Evolutionary conservation across 192 early-diverging fungal species (phyloP), one percentile per base, ranked within the genome.

Genomic region (Diversispora epigaea): DNA sequence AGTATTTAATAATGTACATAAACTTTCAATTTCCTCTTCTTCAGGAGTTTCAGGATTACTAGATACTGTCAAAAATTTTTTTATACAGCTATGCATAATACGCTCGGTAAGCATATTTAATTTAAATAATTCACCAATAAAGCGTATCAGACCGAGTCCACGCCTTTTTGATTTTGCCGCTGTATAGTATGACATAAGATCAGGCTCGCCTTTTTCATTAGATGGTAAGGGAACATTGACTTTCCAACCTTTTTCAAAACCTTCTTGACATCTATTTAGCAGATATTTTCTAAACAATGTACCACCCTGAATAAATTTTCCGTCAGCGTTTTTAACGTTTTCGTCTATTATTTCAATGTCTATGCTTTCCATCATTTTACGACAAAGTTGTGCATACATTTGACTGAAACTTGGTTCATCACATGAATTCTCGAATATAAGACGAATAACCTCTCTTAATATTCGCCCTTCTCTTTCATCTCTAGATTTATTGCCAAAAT

Each of bases 91-190:
- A 77, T 95, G 93, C 89, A 99, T 98, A 63, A 99, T 96, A 83
- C 93, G 93, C 74, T 95, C 91, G 6, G 95, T 93, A 77, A 99
- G 86, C 85, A 99, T 93, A 49, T 85, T 81, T 55, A 91, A 80
- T 80, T 94, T 91, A 89, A 94, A 99, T 57, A 99, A 87, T 81
- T 98, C 95, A 74, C 98, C 95, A 72, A 99, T 95, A 78, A 98
- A 97, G 55, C 87, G 82, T 15, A 96, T 91, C 79, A 98, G 89
- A 70, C 96, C 96, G 60, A 99, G 91, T 32, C 93, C 93, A 32
- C 92, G 91, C 68, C 96, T 92, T 90, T 99, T 98, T 61, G 94
- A 88, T 87, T 96, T 98, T 68, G 80, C 86, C 4, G 94, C 86
- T 70, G 91, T 84, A 81, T 95, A 95, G 81, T 93, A 93, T 0